Conservation (phyloP, 306 rosid species). For the Cicer judaicum region DNA sequence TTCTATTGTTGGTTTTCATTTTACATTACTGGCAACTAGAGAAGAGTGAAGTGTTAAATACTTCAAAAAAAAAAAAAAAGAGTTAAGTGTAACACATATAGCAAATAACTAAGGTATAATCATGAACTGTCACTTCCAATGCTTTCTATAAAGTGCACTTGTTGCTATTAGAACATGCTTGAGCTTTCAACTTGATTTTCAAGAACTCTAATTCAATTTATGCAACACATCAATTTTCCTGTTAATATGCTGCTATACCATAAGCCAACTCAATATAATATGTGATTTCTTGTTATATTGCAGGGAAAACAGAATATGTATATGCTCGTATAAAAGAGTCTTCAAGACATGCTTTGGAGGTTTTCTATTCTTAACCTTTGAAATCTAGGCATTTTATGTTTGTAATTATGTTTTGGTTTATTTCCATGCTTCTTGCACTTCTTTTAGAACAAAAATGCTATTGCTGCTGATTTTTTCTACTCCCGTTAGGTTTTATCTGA, state of each 20-base stretch:
- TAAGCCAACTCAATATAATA: background rate
- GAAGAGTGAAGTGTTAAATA: background rate
- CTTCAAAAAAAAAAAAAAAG: background rate
- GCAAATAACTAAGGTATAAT: conserved; percentile 1
- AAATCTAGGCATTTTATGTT: conserved; percentile 23
- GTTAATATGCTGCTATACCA: conserved; percentile 16
- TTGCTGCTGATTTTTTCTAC: conserved; percentile 37
- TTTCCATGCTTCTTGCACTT: conserved; percentile 23
- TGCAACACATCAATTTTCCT: conserved; percentile 8
- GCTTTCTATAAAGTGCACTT: background rate
- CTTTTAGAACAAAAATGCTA: background rate
- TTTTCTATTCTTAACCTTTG: conserved; percentile 41
- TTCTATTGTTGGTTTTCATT: conserved; percentile 7
- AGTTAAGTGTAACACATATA: background rate
- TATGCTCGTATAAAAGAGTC: conserved; percentile 77
- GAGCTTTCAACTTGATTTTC: conserved; percentile 32
- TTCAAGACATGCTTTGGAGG: conserved; percentile 81
- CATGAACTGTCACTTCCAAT: conserved; percentile 1
- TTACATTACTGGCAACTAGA: conserved; percentile 5
- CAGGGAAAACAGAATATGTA: conserved; percentile 93
- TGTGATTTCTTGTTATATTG: conserved; percentile 48
- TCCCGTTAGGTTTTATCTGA: conserved; percentile 75
- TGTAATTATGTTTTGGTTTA: conserved; percentile 18
- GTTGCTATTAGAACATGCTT: conserved; percentile 5
- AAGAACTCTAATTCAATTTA: conserved; percentile 33